phyloP scores from a whole-genome alignment of 306 rosid species.

The Cicer pinnatifidum region DNA sequence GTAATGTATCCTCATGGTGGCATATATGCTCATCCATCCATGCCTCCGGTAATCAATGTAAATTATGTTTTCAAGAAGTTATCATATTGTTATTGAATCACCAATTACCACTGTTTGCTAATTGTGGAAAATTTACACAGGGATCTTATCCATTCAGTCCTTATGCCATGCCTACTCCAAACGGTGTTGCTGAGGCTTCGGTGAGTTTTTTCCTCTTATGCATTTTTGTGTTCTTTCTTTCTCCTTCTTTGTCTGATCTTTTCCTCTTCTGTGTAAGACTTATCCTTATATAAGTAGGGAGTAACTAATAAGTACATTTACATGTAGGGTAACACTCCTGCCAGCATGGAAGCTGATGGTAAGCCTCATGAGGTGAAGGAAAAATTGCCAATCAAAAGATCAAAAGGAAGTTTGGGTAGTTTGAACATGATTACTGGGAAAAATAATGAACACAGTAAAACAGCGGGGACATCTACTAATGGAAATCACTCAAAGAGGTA shows the following conservation, averaged over 20 bases:
- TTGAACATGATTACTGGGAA: constrained; percentile 97
- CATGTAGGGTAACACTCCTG: constrained; percentile 82
- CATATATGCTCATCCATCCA: constrained; percentile 96
- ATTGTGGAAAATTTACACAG: constrained; percentile 49
- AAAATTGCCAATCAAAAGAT: constrained; percentile 93
- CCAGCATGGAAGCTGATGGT: constrained; percentile 79
- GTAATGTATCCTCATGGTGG: constrained; percentile 99
- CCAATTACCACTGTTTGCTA: constrained; percentile 20
- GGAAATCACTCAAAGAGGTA: constrained; percentile 93
- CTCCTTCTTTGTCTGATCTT: constrained; percentile 17
- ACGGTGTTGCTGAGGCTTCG: constrained; percentile 88
- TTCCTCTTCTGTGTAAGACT: constrained; percentile 16
- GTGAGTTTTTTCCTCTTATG: constrained; percentile 59
- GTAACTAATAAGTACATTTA: constrained; percentile 47
- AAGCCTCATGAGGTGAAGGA: constrained; percentile 88
- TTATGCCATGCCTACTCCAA: constrained; percentile 90
- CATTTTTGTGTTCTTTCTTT: constrained; percentile 26
- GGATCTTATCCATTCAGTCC: constrained; percentile 98
- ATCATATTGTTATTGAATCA: constrained; percentile 40
- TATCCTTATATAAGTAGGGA: constrained; percentile 41
- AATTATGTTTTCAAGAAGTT: constrained; percentile 44
- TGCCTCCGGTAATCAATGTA: constrained; percentile 80
- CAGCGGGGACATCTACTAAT: constrained; percentile 76
- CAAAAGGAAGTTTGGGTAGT: constrained; percentile 97
- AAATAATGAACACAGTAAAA: constrained; percentile 75